phyloP scores from a whole-genome alignment of 2,329 filamentous ascomycete species.

The Tolypocladium cylindrosporum region DNA sequence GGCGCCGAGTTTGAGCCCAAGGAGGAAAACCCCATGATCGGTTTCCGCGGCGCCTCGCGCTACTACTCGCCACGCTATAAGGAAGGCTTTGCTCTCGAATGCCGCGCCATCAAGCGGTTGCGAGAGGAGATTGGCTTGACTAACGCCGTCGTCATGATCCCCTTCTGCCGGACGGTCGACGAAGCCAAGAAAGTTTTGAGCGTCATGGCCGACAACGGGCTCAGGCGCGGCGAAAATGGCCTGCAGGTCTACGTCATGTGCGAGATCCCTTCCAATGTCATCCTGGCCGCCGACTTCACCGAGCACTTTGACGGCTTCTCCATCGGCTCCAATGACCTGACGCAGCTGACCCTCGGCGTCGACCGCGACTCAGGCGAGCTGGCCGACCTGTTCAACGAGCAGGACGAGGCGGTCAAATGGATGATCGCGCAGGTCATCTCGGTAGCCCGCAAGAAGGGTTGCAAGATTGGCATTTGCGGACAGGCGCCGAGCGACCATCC shows the following conservation, averaged over 20 bases:
- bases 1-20: constrained; percentile 26
- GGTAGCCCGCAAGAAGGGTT: constrained; percentile 16
- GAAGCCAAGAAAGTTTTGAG: constrained; percentile 23
- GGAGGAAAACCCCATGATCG: constrained; percentile 30
- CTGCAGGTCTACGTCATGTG: constrained; percentile 30
- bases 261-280: constrained; percentile 29
- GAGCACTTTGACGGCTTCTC: constrained; percentile 29
- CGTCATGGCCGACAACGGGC: constrained; percentile 26
- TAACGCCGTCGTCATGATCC: constrained; percentile 27
- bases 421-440: constrained; percentile 24
- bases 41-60: constrained; percentile 28
- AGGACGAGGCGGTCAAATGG: constrained; percentile 26
- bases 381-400: constrained; percentile 25
- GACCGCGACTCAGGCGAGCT: constrained; percentile 26
- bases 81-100: constrained; percentile 28
- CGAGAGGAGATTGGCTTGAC: constrained; percentile 25
- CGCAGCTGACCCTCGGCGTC: constrained; percentile 27
- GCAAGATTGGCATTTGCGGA: constrained; percentile 28
- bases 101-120: constrained; percentile 24
- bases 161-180: constrained; percentile 24
- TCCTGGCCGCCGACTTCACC: constrained; percentile 23
- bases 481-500: constrained; percentile 29
- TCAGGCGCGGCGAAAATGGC: constrained; percentile 22
- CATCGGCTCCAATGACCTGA: constrained; percentile 29
- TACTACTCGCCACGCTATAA: constrained; percentile 28